These are phyloP conservation scores for Fusarium graminum DNA, from an alignment of 2,329 filamentous ascomycete species.

Conservation along the genomic window DNA sequence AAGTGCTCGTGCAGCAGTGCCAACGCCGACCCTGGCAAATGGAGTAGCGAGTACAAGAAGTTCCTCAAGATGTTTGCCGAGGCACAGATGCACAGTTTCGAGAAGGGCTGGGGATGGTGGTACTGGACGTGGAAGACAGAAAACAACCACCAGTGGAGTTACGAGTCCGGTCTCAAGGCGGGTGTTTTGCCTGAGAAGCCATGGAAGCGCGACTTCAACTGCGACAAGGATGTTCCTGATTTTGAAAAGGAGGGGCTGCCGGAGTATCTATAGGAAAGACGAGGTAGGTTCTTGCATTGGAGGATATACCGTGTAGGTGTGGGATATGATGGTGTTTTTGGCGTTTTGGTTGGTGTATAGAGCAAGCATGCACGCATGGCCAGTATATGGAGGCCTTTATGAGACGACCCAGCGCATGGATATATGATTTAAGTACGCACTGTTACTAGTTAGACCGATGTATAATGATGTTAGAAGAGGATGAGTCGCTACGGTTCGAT, in stretches of 20 bases:
- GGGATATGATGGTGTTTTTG: constrained; percentile 6
- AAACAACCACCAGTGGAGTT: constrained; percentile 89
- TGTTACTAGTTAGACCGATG: constrained; percentile 22
- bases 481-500: constrained; percentile 1
- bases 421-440: constrained; percentile 5
- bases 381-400: constrained; percentile 24
- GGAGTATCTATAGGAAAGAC: constrained; percentile 61
- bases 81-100: constrained; percentile 95
- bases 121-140: constrained; percentile 99
- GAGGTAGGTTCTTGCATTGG: not conserved
- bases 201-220: constrained; percentile 78
- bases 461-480: constrained; percentile 14
- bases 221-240: constrained; percentile 67
- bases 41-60: constrained; percentile 81
- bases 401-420: constrained; percentile 18
- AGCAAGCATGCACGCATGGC: constrained; percentile 12
- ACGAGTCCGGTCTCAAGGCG: constrained; percentile 80
- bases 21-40: constrained; percentile 78
- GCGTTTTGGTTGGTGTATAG: constrained; percentile 29
- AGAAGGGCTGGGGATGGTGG: constrained; percentile 96
- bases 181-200: constrained; percentile 84
- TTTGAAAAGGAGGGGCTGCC: constrained; percentile 61
- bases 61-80: constrained; percentile 92
- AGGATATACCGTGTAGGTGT: constrained; percentile 20
- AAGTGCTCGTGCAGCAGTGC: constrained; percentile 80